Evolutionary conservation across 257 asterid species (phyloP).

Genomic region (Haberlea rhodopensis): DNA sequence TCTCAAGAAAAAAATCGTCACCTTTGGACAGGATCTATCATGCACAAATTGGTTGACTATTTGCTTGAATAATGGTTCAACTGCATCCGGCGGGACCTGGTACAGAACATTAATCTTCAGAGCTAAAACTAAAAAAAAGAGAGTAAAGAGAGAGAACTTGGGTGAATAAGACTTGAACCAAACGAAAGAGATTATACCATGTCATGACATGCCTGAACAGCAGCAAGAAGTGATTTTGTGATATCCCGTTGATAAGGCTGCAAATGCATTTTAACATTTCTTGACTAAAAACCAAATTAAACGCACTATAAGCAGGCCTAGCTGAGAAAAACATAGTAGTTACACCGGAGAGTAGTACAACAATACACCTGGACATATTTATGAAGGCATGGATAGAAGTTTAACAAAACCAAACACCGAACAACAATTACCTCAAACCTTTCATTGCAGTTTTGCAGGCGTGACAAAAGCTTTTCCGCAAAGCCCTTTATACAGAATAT

Average conservation of each 20-base stretch:
- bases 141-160: constrained; percentile 10
- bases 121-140: constrained; percentile 21
- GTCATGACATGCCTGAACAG: constrained; percentile 97
- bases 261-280: constrained; percentile 16
- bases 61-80: constrained; percentile 90
- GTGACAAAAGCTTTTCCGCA: constrained; percentile 86
- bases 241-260: constrained; percentile 91
- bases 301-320: constrained; percentile 19
- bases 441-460: constrained; percentile 62
- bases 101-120: constrained; percentile 18
- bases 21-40: constrained; percentile 92
- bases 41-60: constrained; percentile 93
- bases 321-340: constrained; percentile 11
- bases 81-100: constrained; percentile 98
- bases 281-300: no score
- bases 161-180: constrained; percentile 7
- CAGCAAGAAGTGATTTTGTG: constrained; percentile 82
- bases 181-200: no score
- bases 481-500: constrained; percentile 58
- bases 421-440: constrained; percentile 68
- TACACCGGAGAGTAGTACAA: constrained; percentile 23
- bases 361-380: constrained; percentile 74
- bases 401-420: constrained; percentile 43
- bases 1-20: constrained; percentile 25
- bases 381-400: constrained; percentile 74